Evolutionary conservation across 352 stramenopile genomes (phyloP), one percentile per base, ranked within the genome.

Genomic region (Phytophthora multivora): DNA sequence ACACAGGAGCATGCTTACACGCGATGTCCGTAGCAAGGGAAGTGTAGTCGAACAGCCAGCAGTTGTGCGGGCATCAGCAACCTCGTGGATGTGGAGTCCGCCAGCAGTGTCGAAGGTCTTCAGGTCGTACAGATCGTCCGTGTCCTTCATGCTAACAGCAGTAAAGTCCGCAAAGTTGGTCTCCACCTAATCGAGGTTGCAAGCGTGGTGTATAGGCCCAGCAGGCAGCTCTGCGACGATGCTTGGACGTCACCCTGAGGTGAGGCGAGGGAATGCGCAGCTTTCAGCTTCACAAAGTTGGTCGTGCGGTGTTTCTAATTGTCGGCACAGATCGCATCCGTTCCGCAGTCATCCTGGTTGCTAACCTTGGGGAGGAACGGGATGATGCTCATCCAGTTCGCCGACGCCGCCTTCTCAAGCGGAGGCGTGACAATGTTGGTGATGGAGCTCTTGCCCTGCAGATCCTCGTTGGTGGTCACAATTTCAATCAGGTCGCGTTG

Each of bases 241-340:
- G 63, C 25, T 38, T 81, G 57, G 3, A 76, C n/a, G 7, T 73
- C 74, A 26, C 84, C 77, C 36, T 71, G 30, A 2, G 75, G 73
- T 5, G 75, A 84, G 0, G 67, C 67, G 33, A 87, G 80, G 66
- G 80, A 83, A 59, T 85, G 71, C 2, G 75, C 77, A 9, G 58
- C 59, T 31, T 73, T 60, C 19, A 83, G 51, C 42, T 71, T 77
- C 12, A 69, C 41, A 36, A 75, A 83, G 66, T 87, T 87, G 52
- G 36, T 30, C 19, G 79, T 78, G 30, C 75, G 77, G 3, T 70
- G 66, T 6, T 41, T 40, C 31, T 84, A 61, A 10, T 69, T 36
- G 4, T 30, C 42, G 0, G 4, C 35, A 16, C 69, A 79, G 6
- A 7, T 63, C 1, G 47, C 48, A n/a, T 75, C 50, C 0, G 15